Base-by-base conservation (phyloP, 1,139 yeast genomes). In the Candida sojae region DNA sequence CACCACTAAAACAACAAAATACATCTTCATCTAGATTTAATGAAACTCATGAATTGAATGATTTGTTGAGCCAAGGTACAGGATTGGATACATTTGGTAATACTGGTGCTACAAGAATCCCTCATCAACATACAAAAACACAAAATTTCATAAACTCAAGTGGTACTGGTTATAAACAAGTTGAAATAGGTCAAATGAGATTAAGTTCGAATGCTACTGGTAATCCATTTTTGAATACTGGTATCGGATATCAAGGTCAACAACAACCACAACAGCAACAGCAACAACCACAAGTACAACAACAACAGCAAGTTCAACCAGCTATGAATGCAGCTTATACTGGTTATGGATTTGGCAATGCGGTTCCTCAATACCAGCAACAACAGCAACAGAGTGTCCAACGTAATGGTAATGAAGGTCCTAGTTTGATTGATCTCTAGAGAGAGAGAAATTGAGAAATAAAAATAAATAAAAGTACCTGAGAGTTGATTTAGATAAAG, bases 71-170 rank as follows among this genome's bases (percentile, higher is more conserved):
- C 10, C 82, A 85, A 48, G 97, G 97, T 35, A 88, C 96, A 0
- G 98, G 97, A 25, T 75, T 91, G 49, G 99, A 93, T 67, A 92
- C 98, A 0, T 93, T 89, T 67, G 99, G 99, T 67, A 93, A 93
- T 66, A 86, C 90, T 5, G 99, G 99, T 47, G 88, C 86, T 12
- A 70, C 85, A 29, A 84, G 97, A 70, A 81, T 93, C 50, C 96
- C 98, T 10, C 96, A 96, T 46, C 98, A 93, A 62, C 96, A 88
- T 65, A 92, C 98, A 1, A 83, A 81, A 57, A 83, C 95, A 7
- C 84, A 86, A 13, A 84, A 82, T 21, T 91, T 90, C 63, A 79
- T 92, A 59, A 90, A 88, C 66, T 88, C 97, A 12, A 85, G 86
- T 55, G 96, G 96, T 56, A 88, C 96, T 3, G 97, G 97, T 42